Percentiles rank a stretch among this genome's conserved stretches.
Conservation (phyloP, 2,329 filamentous ascomycete species). For the Incumbomyces delicatus region DNA sequence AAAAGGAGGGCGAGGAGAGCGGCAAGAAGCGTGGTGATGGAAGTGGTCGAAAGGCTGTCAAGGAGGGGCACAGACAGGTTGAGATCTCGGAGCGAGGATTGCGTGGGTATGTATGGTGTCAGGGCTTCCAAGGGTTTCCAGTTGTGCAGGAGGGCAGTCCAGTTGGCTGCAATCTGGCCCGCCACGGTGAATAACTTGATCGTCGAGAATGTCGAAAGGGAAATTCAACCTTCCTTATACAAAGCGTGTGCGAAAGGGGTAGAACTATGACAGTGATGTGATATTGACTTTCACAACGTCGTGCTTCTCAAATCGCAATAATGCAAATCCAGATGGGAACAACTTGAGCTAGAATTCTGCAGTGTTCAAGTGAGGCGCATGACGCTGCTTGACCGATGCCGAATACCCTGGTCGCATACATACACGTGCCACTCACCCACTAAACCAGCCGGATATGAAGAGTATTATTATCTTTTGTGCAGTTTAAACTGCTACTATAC, state of each 20-base stretch:
- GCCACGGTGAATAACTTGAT: constrained; percentile 6
- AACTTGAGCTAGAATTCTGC: no score
- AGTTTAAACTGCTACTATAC: no score
- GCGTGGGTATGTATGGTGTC: background rate
- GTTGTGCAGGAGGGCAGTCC: constrained; percentile 2
- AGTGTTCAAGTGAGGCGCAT: no score
- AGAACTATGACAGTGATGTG: no score
- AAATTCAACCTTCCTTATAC: background rate
- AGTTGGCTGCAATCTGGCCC: constrained; percentile 5
- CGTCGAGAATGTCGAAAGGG: background rate
- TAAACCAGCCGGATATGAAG: no score
- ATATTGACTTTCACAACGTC: no score
- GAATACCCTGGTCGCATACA: no score
- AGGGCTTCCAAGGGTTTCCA: constrained; percentile 2
- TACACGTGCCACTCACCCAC: no score
- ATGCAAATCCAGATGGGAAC: no score
- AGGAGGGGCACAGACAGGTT: constrained; percentile 7
- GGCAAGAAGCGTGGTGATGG: constrained; percentile 19
- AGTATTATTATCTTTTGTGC: no score
- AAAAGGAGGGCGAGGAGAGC: constrained; percentile 19
- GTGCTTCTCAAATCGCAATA: no score
- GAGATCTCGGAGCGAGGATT: background rate
- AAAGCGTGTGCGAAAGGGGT: background rate
- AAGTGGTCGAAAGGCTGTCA: constrained; percentile 15
- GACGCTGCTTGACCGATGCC: no score